Base-by-base conservation (phyloP, 768 basidiomycete species). In the Suillus occidentalis region DNA sequence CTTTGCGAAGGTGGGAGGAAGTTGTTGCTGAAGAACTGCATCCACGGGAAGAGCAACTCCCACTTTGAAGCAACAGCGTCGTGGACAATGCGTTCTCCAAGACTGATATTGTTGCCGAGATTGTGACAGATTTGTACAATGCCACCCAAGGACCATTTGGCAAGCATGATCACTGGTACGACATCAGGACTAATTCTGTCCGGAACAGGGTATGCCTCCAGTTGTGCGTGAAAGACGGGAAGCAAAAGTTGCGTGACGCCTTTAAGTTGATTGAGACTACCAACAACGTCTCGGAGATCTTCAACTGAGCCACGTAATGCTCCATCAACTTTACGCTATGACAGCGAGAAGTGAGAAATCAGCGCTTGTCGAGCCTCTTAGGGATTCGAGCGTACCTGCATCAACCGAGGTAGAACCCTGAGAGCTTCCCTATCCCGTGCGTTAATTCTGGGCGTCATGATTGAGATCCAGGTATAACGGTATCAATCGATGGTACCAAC, bases 401-500 rank as follows among this genome's bases (percentile, higher is more conserved):
- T 59, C 58, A 59, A 59, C 40, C 58, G 25, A 8, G 58, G 58
- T 28, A 59, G 40, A 20, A 6, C 20, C 40, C 40, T 59, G 25
- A 59, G 58, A 43, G 58, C 58, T 31, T 59, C 58, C 28, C 58
- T 59, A 39, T 59, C 58, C 40, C 25, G 40, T 13, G 58, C 12
- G 40, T 40, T 59, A 20, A 59, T 59, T 59, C 58, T 59, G 40
- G 40, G 58, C 13, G 58, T 28, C 58, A 59, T 59, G 40, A 58
- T 58, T 3, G 39, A 58, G 9, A 58, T 58, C 37, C 22, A 25
- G 37, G 20, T 39, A 22, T 22, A 58, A 58, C 67, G 40, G 70
- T 18, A 6, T 81, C 40, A 9, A 25, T 58, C 40, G 16, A 25
- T 58, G 39, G 39, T 40, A 40, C 31, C 25, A 59, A 40, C 58